Evolutionary conservation across 2,329 filamentous ascomycete genomes (phyloP), one percentile per base, ranked within the genome.

Genomic region (Fusarium beomiforme): DNA sequence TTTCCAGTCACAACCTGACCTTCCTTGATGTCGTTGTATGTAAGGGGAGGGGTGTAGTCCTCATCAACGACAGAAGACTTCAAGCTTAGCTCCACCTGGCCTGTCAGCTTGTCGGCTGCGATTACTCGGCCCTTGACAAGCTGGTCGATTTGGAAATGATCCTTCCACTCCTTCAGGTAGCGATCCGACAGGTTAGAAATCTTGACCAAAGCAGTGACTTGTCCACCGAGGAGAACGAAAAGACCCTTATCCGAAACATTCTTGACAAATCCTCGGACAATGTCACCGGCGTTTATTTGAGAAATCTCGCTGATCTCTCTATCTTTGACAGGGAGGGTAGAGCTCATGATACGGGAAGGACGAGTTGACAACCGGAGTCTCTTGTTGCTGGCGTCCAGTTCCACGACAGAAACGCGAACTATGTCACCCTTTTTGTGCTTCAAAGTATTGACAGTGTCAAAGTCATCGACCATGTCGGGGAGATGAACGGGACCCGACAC

Each of bases 151-250:
- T 96, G 91, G 82, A 95, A 98, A 46, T 91, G 86, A 37, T 93
- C 89, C 83, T 97, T 97, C 96, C 96, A 99, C 67, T 98, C 93
- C 81, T 98, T 98, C 76, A 99, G 83, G 79, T 91, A 99, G 11
- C 89, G 88, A 79, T 99, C 96, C 0, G 95, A 97, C 17, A 99
- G 86, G 79, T 98, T 95, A 13, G 92, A 89, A 57, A 98, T 91
- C 73, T 93, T 92, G 50, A 97, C 92, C 76, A 95, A 92, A 2
- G 91, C 95, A 53, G 92, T 93, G 21, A 97, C 87, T 69, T 92
- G 90, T 21, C 93, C 92, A 44, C 95, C 94, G 6, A 99, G 86
- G 29, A 91, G 88, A 49, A 99, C 89, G 76, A 98, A 97, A 4
- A 99, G 81, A 57, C 96, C 96, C 79, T 94, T 95, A 72, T 97